Evolutionary conservation across 2,329 filamentous ascomycete species (phyloP).

Genomic region (Colletotrichum tofieldiae): DNA sequence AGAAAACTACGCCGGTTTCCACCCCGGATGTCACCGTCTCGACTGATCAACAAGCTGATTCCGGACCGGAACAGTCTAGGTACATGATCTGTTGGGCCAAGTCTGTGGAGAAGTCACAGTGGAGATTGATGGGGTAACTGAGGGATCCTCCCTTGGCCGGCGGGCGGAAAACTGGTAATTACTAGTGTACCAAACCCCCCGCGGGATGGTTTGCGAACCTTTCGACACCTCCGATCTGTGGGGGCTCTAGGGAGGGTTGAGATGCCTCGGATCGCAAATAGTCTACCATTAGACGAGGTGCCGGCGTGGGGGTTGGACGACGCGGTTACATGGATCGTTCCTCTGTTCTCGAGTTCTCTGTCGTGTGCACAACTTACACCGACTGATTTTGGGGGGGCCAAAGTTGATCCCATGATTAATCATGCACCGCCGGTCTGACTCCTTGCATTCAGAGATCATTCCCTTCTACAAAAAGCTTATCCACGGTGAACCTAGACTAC

Average conservation of each 20-base stretch:
- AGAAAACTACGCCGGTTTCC: slow-evolving; percentile 33
- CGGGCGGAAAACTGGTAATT: not conserved
- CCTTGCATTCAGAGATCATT: not conserved
- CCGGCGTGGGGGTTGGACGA: slow-evolving; percentile 34
- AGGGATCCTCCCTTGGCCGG: slow-evolving; percentile 7
- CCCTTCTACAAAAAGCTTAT: slow-evolving; percentile 11
- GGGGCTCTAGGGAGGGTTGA: slow-evolving; percentile 18
- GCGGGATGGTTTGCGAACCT: slow-evolving; percentile 18
- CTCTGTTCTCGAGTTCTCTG: not conserved
- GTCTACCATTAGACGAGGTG: slow-evolving; percentile 9
- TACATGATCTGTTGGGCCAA: slow-evolving; percentile 32
- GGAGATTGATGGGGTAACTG: slow-evolving; percentile 33
- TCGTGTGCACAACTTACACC: slow-evolving; percentile 27
- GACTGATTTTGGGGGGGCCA: slow-evolving; percentile 1
- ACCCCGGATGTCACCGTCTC: slow-evolving; percentile 35
- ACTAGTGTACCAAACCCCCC: slow-evolving; percentile 10
- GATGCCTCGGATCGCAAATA: slow-evolving; percentile 15
- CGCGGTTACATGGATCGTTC: slow-evolving; percentile 1
- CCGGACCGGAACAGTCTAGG: slow-evolving; percentile 7
- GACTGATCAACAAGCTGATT: slow-evolving; percentile 30
- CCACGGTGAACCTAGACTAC: too few species aligned
- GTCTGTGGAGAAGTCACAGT: slow-evolving; percentile 37
- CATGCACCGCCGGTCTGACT: not conserved
- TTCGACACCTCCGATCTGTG: slow-evolving; percentile 31
- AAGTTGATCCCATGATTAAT: slow-evolving; percentile 25